Evolutionary conservation across 345 rosid species (phyloP).

Genomic region (Eucalyptus fibrosa): DNA sequence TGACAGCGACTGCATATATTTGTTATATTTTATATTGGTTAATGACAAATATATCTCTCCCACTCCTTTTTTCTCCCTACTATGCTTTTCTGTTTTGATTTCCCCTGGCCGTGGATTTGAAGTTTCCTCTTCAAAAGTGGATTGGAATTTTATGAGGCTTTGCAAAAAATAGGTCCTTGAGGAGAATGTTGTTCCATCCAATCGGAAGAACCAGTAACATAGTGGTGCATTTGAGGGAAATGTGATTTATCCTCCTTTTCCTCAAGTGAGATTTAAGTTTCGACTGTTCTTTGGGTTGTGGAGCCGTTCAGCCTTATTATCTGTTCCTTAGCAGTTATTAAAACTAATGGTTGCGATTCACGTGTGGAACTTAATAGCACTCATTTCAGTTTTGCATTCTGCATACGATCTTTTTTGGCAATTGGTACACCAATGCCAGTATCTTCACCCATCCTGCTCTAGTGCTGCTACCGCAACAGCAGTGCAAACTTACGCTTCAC

Average conservation of each 20-base stretch:
- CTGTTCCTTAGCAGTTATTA: not conserved
- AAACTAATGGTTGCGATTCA: not conserved
- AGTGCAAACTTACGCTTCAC: not conserved
- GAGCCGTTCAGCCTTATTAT: not conserved
- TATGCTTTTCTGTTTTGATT: not conserved
- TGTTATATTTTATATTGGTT: not conserved
- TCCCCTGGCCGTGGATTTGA: not conserved
- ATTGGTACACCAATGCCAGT: not conserved
- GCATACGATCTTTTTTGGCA: not conserved
- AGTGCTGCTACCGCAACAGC: not conserved
- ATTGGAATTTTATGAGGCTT: not conserved
- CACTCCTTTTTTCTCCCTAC: not conserved
- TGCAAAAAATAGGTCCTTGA: not conserved
- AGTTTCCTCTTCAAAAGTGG: not conserved
- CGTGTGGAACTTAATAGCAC: not conserved
- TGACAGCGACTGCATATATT: not conserved
- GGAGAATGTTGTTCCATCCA: not conserved
- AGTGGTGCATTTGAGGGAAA: not conserved
- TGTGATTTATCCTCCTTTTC: not conserved
- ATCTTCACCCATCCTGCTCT: not conserved
- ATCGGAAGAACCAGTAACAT: not conserved
- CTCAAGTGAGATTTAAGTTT: not conserved
- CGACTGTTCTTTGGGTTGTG: not conserved
- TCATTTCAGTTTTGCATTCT: not conserved
- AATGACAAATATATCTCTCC: not conserved